A percentile compares a stretch with the other conserved stretches of the same genome.
These are phyloP conservation scores for Colletotrichum neosansevieriae DNA, from an alignment of 2,329 filamentous ascomycete genomes.

Conservation along the genomic window DNA sequence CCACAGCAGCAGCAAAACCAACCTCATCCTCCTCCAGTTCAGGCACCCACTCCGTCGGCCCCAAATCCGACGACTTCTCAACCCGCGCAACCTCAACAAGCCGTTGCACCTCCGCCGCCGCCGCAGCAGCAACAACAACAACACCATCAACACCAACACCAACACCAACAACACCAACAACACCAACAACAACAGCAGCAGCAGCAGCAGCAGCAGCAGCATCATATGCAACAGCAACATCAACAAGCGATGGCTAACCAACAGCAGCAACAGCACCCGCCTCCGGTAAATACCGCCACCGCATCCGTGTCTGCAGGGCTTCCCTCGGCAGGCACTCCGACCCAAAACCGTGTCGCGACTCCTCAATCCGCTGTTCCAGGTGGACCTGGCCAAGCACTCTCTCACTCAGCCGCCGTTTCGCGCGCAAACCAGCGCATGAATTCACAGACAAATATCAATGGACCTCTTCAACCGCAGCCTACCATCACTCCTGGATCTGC, in stretches of 20 bases:
- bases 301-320: conserved; percentile 54
- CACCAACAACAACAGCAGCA: conserved; percentile 35
- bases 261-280: conserved; percentile 44
- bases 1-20: conserved; percentile 47
- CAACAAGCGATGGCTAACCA: conserved; percentile 12
- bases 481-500: conserved; percentile 47
- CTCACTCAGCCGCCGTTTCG: conserved; percentile 63
- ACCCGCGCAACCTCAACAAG: conserved; percentile 24
- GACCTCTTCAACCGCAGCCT: conserved; percentile 47
- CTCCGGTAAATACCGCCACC: conserved; percentile 63
- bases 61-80: conserved; percentile 27
- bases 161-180: conserved; percentile 9
- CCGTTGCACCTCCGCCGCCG: conserved; percentile 6
- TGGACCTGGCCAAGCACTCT: conserved; percentile 56
- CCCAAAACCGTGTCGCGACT: conserved; percentile 63
- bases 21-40: conserved; percentile 42
- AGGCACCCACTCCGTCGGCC: conserved; percentile 29
- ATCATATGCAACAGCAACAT: conserved; percentile 44
- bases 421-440: conserved; percentile 59
- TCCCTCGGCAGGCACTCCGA: conserved; percentile 60
- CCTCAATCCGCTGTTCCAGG: conserved; percentile 59
- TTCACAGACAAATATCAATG: conserved; percentile 43
- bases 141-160: background rate
- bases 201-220: conserved; percentile 41
- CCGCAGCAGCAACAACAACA: conserved; percentile 22